These are phyloP conservation scores for Escallonia herrerae DNA, from an alignment of 129 eudicot species.

Conservation along the genomic window DNA sequence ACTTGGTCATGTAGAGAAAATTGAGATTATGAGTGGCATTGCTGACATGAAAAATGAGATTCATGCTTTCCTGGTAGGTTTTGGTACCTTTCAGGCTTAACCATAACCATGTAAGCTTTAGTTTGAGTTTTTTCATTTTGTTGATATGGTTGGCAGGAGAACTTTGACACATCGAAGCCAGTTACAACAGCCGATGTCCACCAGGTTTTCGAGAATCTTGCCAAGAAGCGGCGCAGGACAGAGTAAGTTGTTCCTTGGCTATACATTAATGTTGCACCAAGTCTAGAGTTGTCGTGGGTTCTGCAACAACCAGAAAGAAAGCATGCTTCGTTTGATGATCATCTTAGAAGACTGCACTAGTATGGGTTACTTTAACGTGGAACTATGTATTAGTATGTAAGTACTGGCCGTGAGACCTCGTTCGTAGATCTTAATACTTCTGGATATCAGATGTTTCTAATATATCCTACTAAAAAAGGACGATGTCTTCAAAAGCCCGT, in stretches of 20 bases:
- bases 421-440: neutral
- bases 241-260: constrained; percentile 22
- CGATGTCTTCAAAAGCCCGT: neutral
- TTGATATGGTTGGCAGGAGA: constrained; percentile 42
- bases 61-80: constrained; percentile 52
- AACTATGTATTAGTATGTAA: neutral
- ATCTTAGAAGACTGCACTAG: neutral
- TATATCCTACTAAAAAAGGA: too few relatives aligned
- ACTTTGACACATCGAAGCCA: constrained; percentile 59
- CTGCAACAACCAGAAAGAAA: neutral
- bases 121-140: neutral
- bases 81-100: neutral
- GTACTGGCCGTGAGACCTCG: neutral
- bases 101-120: neutral
- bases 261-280: neutral
- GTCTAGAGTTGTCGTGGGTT: neutral
- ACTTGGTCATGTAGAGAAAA: constrained; percentile 78
- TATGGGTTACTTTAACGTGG: neutral
- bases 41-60: constrained; percentile 88
- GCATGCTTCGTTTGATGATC: neutral
- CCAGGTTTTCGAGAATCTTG: constrained; percentile 83
- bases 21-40: constrained; percentile 79
- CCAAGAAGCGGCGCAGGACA: constrained; percentile 65
- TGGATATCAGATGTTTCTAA: neutral
- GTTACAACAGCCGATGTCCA: constrained; percentile 70